Evolutionary conservation across 345 rosid genomes (phyloP).

Genomic region (Eucalyptus guilfoylei): DNA sequence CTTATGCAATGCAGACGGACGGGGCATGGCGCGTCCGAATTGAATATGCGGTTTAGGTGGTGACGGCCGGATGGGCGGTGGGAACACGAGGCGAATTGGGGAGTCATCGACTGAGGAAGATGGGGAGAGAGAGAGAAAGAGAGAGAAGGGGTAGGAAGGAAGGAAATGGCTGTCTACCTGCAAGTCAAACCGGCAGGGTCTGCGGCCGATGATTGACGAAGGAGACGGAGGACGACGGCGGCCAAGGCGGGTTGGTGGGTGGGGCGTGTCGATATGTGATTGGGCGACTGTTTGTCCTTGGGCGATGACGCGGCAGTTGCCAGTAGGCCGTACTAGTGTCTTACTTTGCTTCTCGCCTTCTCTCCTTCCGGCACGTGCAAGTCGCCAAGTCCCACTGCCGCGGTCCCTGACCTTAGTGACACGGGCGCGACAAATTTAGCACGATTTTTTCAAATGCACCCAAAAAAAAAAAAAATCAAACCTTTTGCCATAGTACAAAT

Average conservation of each 20-base stretch:
- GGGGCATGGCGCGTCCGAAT: neutral
- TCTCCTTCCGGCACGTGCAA: neutral
- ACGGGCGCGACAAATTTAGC: neutral
- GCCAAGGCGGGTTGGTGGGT: neutral
- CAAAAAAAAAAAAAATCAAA: neutral
- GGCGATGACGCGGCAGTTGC: neutral
- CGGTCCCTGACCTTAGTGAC: neutral
- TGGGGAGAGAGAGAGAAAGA: neutral
- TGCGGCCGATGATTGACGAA: neutral
- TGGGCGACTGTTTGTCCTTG: neutral
- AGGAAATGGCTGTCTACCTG: neutral
- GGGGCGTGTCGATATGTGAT: neutral
- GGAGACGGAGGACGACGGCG: neutral
- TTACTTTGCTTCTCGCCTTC: neutral
- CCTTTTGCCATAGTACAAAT: neutral
- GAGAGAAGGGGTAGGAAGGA: neutral
- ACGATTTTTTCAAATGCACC: neutral
- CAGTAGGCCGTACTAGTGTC: neutral
- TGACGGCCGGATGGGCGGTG: neutral
- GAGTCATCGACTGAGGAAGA: neutral
- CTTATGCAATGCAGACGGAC: neutral
- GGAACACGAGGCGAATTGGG: neutral
- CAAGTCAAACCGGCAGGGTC: neutral
- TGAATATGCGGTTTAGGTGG: neutral
- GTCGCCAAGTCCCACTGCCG: neutral